Conservation (phyloP, 306 rosid species). For the Rosa rugosa region DNA sequence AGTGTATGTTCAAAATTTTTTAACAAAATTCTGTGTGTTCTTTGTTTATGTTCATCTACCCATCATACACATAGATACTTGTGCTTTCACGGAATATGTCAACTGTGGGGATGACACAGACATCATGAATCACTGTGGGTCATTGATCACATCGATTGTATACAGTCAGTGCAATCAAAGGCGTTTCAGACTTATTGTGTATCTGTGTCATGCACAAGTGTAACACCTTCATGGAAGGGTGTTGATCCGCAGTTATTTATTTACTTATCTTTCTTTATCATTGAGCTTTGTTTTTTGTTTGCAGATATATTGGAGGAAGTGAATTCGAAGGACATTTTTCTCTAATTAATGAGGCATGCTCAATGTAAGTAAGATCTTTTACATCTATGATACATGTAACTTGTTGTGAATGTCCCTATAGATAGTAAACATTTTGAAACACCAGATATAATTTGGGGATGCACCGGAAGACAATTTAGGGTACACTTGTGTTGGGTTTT, state of each 20-base stretch:
- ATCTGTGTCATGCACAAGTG: background rate
- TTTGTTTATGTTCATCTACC: background rate
- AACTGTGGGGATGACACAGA: background rate
- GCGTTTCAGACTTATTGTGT: background rate
- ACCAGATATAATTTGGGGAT: background rate
- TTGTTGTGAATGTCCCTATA: constrained; percentile 6
- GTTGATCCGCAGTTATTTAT: background rate
- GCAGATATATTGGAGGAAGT: constrained; percentile 93
- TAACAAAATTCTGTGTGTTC: background rate
- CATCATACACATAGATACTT: background rate
- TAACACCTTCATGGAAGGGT: background rate
- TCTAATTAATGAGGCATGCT: constrained; percentile 87
- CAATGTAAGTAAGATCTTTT: constrained; percentile 78
- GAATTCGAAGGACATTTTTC: constrained; percentile 82
- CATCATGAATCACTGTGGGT: background rate
- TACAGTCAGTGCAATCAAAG: background rate
- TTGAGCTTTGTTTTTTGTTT: constrained; percentile 21
- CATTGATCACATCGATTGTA: background rate
- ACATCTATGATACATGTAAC: constrained; percentile 20
- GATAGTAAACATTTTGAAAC: background rate
- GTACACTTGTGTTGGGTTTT: background rate
- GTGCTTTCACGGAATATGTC: background rate
- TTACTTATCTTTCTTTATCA: background rate
- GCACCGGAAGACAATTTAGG: background rate
- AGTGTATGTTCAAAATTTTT: constrained; percentile 67